Conservation (phyloP, 495 filamentous ascomycete genomes). For the Bacidia gigantensis region DNA sequence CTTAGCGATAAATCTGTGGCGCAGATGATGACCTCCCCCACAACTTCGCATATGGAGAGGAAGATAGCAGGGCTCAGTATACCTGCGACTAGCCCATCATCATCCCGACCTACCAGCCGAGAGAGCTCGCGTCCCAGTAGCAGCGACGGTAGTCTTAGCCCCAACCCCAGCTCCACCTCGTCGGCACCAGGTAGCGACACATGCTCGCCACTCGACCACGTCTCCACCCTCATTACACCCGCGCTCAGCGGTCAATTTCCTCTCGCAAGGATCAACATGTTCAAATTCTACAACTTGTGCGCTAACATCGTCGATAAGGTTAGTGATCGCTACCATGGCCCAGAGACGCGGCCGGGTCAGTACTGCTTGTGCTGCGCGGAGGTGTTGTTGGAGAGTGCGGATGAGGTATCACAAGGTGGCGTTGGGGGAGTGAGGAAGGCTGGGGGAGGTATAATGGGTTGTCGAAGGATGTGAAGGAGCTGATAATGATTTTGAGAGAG, state of each 20-base stretch:
- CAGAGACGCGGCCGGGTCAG: slow-evolving; percentile 4
- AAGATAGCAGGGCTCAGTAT: too few species aligned
- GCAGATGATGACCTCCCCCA: neutral
- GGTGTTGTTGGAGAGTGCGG: slow-evolving; percentile 12
- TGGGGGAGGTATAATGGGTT: neutral
- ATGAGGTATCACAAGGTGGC: slow-evolving; percentile 10
- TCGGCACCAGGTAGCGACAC: slow-evolving; percentile 1
- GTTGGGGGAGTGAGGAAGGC: too few species aligned
- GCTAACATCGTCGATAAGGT: slow-evolving; percentile 12
- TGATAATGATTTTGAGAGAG: slow-evolving; percentile 12
- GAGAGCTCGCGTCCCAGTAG: neutral
- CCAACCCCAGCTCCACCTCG: neutral
- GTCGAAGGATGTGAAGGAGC: slow-evolving; percentile 7
- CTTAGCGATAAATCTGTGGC: slow-evolving; percentile 5
- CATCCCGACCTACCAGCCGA: neutral
- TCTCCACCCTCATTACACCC: slow-evolving; percentile 4
- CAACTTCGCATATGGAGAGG: neutral
- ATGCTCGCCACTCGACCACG: neutral
- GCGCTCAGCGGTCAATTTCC: slow-evolving; percentile 13
- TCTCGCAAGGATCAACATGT: slow-evolving; percentile 16
- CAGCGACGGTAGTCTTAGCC: neutral
- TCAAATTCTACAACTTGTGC: slow-evolving; percentile 15
- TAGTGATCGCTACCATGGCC: slow-evolving; percentile 14
- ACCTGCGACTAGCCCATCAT: too few species aligned
- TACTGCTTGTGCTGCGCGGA: slow-evolving; percentile 17